phyloP scores from a whole-genome alignment of 2,329 filamentous ascomycete genomes.

The Penicillium occitanis region DNA sequence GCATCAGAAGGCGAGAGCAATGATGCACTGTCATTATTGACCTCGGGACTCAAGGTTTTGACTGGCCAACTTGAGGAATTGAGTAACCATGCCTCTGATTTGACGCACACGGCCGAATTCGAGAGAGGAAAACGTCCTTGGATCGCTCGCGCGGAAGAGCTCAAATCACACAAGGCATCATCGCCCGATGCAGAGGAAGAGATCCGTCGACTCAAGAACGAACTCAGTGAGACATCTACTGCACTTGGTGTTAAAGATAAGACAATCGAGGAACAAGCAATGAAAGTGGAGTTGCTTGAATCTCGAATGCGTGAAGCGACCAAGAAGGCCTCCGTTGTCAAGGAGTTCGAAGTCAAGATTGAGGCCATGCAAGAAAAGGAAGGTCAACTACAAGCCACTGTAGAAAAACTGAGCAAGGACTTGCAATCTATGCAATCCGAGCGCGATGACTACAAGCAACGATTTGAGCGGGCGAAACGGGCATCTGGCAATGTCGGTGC shows the following conservation, averaged over 20 bases:
- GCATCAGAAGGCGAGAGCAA: constrained; percentile 31
- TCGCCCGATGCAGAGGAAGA: constrained; percentile 84
- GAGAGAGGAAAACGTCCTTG: constrained; percentile 75
- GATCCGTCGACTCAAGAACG: constrained; percentile 74
- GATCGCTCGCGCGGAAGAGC: constrained; percentile 75
- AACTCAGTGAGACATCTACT: constrained; percentile 74
- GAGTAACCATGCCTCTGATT: constrained; percentile 66
- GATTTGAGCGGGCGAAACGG: constrained; percentile 46
- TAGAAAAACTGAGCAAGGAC: constrained; percentile 39
- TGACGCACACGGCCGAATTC: constrained; percentile 75
- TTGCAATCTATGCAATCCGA: constrained; percentile 40
- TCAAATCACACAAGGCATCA: constrained; percentile 77
- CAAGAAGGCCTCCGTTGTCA: constrained; percentile 63
- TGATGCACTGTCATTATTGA: constrained; percentile 69
- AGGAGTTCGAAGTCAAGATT: constrained; percentile 45
- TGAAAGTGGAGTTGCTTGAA: constrained; percentile 91
- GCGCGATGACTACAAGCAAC: constrained; percentile 42
- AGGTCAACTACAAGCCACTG: constrained; percentile 33
- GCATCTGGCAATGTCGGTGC: constrained; percentile 41
- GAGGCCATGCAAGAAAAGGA: constrained; percentile 40
- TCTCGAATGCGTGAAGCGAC: constrained; percentile 81
- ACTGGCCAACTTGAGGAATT: constrained; percentile 68
- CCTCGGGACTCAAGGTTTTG: constrained; percentile 65
- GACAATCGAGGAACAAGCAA: constrained; percentile 77
- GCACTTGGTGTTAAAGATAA: constrained; percentile 73